These are phyloP conservation scores for Sporisorium graminicola DNA, from an alignment of 1,284 basidiomycete genomes.

Conservation along the genomic window DNA sequence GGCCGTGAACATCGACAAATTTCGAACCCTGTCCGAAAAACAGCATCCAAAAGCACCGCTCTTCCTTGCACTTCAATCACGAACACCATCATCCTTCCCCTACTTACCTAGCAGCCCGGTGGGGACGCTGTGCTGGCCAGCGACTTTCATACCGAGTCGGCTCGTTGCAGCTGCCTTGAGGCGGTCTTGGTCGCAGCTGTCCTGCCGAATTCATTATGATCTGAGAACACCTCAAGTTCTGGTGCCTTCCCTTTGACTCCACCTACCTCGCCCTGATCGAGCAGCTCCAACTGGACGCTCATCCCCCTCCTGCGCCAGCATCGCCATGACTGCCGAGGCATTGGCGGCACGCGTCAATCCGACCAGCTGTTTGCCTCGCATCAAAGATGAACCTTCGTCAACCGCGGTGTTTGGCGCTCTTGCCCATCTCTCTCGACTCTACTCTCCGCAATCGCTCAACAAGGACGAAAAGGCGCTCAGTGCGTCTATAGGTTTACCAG, in stretches of 20 bases:
- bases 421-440: constrained; percentile 29
- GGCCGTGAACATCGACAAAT: constrained; percentile 18
- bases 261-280: background rate
- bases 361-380: constrained; percentile 38
- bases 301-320: no score
- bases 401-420: constrained; percentile 18
- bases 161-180: background rate
- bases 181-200: background rate
- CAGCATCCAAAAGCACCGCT: background rate
- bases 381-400: constrained; percentile 23
- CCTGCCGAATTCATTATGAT: constrained; percentile 8
- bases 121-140: background rate
- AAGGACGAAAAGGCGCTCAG: background rate
- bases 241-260: background rate
- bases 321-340: constrained; percentile 9
- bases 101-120: background rate
- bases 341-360: constrained; percentile 17
- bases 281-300: background rate
- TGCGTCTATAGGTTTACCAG: background rate
- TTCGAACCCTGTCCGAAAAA: constrained; percentile 8
- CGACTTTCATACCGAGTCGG: no score
- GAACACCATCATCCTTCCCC: background rate
- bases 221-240: background rate
- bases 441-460: constrained; percentile 38
- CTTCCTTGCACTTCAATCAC: background rate